A percentile compares a stretch with the other conserved stretches of the same genome.
Evolutionary conservation across 345 rosid genomes (phyloP).

Genomic region (Camelina laxa): DNA sequence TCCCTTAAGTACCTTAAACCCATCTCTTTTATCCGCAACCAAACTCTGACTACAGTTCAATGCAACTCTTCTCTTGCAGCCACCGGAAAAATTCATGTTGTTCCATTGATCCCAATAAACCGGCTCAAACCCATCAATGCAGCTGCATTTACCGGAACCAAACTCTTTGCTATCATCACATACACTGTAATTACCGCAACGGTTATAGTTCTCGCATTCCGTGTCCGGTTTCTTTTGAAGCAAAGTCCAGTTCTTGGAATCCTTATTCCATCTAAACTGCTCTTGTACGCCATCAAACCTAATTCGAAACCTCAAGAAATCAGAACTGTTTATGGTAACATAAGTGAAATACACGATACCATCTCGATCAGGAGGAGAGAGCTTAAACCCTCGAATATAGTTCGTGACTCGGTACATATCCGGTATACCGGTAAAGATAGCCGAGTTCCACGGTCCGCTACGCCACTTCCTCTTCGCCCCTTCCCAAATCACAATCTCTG

Average conservation of each 20-base stretch:
- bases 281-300: slow-evolving; percentile 43
- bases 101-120: slow-evolving; percentile 42
- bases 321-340: slow-evolving; percentile 43
- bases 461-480: slow-evolving; percentile 36
- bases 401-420: slow-evolving; percentile 45
- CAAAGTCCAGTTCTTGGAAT: slow-evolving; percentile 44
- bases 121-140: slow-evolving; percentile 43
- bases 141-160: slow-evolving; percentile 49
- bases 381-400: slow-evolving; percentile 52
- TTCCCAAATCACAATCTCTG: slow-evolving; percentile 42
- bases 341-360: slow-evolving; percentile 51
- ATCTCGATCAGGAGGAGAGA: slow-evolving; percentile 47
- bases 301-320: slow-evolving; percentile 44
- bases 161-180: slow-evolving; percentile 45
- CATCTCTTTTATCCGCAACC: slow-evolving; percentile 26
- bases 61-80: slow-evolving; percentile 47
- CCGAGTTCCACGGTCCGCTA: slow-evolving; percentile 47
- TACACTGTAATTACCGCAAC: slow-evolving; percentile 54
- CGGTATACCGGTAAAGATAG: slow-evolving; percentile 42
- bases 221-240: slow-evolving; percentile 50
- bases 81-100: slow-evolving; percentile 43
- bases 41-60: slow-evolving; percentile 46
- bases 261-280: slow-evolving; percentile 41
- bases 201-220: slow-evolving; percentile 49
- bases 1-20: slow-evolving; percentile 54